Evolutionary conservation across 768 basidiomycete species (phyloP).

Genomic region (Dioszegia aurantiaca): DNA sequence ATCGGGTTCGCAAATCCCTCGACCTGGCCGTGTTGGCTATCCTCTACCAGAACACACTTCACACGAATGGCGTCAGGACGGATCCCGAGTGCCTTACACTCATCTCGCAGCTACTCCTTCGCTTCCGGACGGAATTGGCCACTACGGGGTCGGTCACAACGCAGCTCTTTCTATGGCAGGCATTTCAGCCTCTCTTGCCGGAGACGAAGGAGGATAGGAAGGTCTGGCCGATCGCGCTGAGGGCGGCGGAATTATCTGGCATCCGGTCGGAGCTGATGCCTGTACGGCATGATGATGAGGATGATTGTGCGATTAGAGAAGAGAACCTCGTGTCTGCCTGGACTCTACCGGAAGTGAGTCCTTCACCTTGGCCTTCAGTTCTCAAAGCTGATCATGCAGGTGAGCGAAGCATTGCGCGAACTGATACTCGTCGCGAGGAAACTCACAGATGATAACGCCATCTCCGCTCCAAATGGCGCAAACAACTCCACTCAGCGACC

Average conservation of each 20-base stretch:
- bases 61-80: constrained; percentile 63
- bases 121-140: constrained; percentile 54
- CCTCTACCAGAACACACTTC: constrained; percentile 66
- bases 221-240: constrained; percentile 58
- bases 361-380: not conserved
- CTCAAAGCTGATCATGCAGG: not conserved
- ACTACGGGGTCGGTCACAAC: constrained; percentile 59
- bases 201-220: not conserved
- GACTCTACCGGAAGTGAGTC: constrained; percentile 65
- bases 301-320: not conserved
- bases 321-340: constrained; percentile 57
- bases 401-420: not conserved
- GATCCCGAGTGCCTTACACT: constrained; percentile 65
- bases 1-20: constrained; percentile 64
- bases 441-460: not conserved
- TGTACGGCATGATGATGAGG: not conserved
- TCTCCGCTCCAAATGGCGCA: not conserved
- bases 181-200: constrained; percentile 43
- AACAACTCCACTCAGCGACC: not conserved
- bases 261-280: constrained; percentile 58
- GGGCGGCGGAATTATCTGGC: constrained; percentile 59
- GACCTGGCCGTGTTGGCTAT: constrained; percentile 69
- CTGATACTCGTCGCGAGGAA: not conserved
- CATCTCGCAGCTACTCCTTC: constrained; percentile 59
- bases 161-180: constrained; percentile 63